These are phyloP conservation scores for Alternaria brassicae DNA, from an alignment of 2,329 filamentous ascomycete species.

Conservation along the genomic window DNA sequence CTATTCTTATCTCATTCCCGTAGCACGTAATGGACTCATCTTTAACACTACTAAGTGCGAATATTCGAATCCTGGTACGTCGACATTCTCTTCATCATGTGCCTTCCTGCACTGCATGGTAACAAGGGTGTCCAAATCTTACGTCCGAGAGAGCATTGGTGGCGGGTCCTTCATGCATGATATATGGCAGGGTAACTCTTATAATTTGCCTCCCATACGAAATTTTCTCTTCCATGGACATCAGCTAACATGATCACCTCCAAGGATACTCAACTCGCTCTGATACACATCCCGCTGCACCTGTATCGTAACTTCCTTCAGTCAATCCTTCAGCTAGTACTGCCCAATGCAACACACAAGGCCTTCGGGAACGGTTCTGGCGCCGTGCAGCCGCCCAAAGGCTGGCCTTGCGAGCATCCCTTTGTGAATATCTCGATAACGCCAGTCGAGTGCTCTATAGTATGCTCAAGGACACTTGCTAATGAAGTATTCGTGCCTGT, in stretches of 20 bases:
- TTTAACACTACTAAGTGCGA: conserved; percentile 56
- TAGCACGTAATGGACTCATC: conserved; percentile 54
- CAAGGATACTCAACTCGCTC: conserved; percentile 83
- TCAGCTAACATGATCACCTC: conserved; percentile 48
- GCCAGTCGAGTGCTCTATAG: conserved; percentile 88
- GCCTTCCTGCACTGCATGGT: conserved; percentile 26
- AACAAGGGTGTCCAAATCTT: conserved; percentile 26
- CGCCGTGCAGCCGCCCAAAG: conserved; percentile 45
- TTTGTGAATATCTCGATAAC: conserved; percentile 96
- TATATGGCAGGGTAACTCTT: conserved; percentile 40
- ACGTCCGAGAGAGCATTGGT: conserved; percentile 35
- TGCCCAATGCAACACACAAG: conserved; percentile 63
- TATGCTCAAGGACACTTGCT: conserved; percentile 80
- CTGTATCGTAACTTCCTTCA: conserved; percentile 81
- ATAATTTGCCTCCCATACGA: conserved; percentile 40
- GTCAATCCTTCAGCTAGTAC: conserved; percentile 83
- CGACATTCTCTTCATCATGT: conserved; percentile 30
- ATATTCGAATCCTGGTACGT: conserved; percentile 59
- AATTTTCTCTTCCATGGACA: conserved; percentile 25
- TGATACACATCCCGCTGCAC: conserved; percentile 87
- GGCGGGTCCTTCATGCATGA: conserved; percentile 37
- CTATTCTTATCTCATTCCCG: conserved; percentile 43
- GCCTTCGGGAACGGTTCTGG: conserved; percentile 36
- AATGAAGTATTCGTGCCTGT: conserved; percentile 76
- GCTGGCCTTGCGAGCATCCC: conserved; percentile 66